Evolutionary conservation across 2,329 filamentous ascomycete species (phyloP), one percentile per base, ranked within the genome.

Genomic region (Aspergillus brunneoviolaceus): DNA sequence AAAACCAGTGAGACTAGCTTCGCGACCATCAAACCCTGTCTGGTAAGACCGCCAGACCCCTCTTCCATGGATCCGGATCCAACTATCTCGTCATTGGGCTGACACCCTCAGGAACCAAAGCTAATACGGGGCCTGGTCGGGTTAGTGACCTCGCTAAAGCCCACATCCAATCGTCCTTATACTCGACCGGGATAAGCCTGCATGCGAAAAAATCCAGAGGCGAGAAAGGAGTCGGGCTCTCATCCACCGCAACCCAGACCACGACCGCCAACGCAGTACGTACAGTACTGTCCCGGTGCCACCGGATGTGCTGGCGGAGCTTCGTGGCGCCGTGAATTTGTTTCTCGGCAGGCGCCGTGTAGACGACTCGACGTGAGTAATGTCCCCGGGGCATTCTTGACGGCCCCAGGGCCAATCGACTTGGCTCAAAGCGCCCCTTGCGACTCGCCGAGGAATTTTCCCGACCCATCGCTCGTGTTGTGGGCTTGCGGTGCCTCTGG

Each of bases 371-470:
- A 48, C 39, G 52, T 55, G 52, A 55, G 23, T 29, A 55, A 55
- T 55, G 52, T 19, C 16, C 35, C 39, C 29, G 45, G 25, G n/a
- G 45, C 57, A 59, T 58, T 58, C 25, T 35, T 31, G 14, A 33
- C 47, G 56, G 25, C 19, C 49, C 58, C 35, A 31, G 31, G 25
- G 33, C 60, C 58, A 60, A 58, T 55, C 48, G 59, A 35, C 49
- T 33, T 21, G 57, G 52, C 52, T 33, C 49, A 48, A 45, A 39
- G 60, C 55, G 53, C 60, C 62, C 63, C 60, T 64, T 64, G 60
- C 59, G 57, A 65, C 63, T 66, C 60, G 64, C 39, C 50, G 45
- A 59, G 55, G 35, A 58, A 47, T 48, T 56, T 55, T 51, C 52
- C 51, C 53, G 51, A 42, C 51, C 39, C 39, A 33, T 39, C 33